A percentile compares a stretch with the other conserved stretches of the same genome.
These are phyloP conservation scores for Ustilago curta DNA, from an alignment of 1,284 basidiomycete genomes.

Conservation along the genomic window DNA sequence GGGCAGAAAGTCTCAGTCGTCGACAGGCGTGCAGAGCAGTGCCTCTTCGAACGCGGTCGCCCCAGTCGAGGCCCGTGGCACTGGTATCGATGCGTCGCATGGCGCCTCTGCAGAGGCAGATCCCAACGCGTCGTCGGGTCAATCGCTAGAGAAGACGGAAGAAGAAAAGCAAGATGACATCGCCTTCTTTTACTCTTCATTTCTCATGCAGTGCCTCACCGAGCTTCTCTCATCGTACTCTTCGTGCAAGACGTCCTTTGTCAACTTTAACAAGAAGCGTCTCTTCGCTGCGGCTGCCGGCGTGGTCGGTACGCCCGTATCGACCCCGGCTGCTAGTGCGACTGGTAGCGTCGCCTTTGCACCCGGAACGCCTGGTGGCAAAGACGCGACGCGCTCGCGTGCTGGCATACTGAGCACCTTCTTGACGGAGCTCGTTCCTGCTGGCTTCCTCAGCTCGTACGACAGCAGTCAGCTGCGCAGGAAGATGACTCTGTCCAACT, in stretches of 20 bases:
- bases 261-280: constrained; percentile 77
- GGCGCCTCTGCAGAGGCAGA: not conserved
- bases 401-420: constrained; percentile 58
- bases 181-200: constrained; percentile 79
- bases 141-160: constrained; percentile 23
- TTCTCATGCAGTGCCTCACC: constrained; percentile 90
- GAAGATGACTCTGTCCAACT: constrained; percentile 71
- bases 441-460: constrained; percentile 63
- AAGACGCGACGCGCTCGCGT: constrained; percentile 23
- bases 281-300: constrained; percentile 71
- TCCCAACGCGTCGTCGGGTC: not conserved
- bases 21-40: not conserved
- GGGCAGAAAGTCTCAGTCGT: constrained; percentile 13
- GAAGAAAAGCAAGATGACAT: constrained; percentile 49
- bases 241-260: constrained; percentile 86
- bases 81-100: not conserved
- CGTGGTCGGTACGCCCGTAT: constrained; percentile 73
- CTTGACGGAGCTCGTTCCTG: constrained; percentile 66
- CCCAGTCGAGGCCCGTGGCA: not conserved
- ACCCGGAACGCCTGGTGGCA: constrained; percentile 41
- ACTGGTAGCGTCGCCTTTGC: constrained; percentile 80
- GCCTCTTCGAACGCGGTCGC: not conserved
- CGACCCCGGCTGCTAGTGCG: constrained; percentile 79
- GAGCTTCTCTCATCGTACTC: constrained; percentile 94
- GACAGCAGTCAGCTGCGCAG: constrained; percentile 64